Base-by-base conservation (phyloP, 306 rosid genomes). In the Sechiopsis laciniata region DNA sequence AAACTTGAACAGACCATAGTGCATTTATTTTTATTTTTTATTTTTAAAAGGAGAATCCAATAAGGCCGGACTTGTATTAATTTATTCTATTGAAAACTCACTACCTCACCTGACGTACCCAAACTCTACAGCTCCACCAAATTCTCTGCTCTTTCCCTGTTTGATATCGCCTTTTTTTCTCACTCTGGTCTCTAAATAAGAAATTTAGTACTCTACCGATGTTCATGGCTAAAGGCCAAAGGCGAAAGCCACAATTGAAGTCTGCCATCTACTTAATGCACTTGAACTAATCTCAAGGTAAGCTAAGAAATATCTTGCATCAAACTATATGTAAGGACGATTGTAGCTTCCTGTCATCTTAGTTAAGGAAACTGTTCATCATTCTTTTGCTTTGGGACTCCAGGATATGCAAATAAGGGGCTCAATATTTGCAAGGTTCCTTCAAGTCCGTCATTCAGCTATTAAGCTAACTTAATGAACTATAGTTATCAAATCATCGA, bases 311-410 rank as follows among this genome's bases (percentile, higher is more conserved):
- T 35, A 0, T 72, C 35, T 54, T 55, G 66, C 37, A 37, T 11
- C 54, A 42, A 58, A 14, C 16, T 2, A 6, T 4, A 66, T 85
- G 77, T 85, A 58, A n/a, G 86, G 83, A 76, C 42, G 85, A 83
- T 42, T 83, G 90, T 86, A 86, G 90, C 90, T 83, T 76, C 84
- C 74, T 81, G 79, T 89, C 88, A 80, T 70, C 91, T 90, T 80
- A 73, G 81, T 75, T 88, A 83, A 83, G 88, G 81, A 83, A 88
- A 90, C 80, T 92, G 96, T 90, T 92, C 98, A 82, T 82, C 96
- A 81, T 80, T 95, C 95, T 57, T 57, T 84, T 78, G 50, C 81
- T 92, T 58, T 92, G 72, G 96, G 98, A 88, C 96, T 83, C 51
- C 46, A 82, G 81, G 87, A 79, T 14, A 62, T 80, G 80, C 88